phyloP scores from a whole-genome alignment of 2,329 filamentous ascomycete genomes.

The Trichocomaceae sp. region DNA sequence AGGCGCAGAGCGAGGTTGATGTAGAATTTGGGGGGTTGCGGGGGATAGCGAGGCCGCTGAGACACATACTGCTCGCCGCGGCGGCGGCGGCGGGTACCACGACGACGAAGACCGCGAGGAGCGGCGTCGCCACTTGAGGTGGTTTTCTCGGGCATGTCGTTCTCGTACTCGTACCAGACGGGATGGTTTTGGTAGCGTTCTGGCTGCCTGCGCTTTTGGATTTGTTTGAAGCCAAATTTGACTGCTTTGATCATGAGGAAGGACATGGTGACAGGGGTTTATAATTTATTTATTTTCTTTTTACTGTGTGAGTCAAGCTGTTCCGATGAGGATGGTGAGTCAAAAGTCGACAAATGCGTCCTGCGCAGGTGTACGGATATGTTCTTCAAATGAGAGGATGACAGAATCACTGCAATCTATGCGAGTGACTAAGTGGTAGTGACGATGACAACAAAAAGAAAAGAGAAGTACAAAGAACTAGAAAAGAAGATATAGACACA shows the following conservation, averaged over 20 bases:
- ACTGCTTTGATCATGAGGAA: conserved; percentile 23
- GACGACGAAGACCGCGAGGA: no score
- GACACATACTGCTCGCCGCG: no score
- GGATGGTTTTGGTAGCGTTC: conserved; percentile 13
- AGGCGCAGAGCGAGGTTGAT: conserved; percentile 54
- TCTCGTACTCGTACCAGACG: conserved; percentile 4
- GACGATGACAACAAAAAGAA: background rate
- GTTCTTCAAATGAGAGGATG: no score
- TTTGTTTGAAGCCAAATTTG: conserved; percentile 23
- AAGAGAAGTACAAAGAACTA: no score
- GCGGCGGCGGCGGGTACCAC: background rate
- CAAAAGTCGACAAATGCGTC: no score
- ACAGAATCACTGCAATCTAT: background rate
- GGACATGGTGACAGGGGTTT: conserved; percentile 19
- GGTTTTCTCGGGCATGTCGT: background rate
- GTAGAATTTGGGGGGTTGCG: conserved; percentile 19
- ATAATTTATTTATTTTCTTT: background rate
- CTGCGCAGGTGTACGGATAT: no score
- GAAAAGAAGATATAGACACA: background rate
- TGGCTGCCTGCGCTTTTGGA: conserved; percentile 26
- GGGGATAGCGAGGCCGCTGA: no score
- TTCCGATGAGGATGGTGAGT: no score
- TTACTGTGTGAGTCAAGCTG: background rate
- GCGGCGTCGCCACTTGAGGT: background rate
- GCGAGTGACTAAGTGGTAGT: background rate